Evolutionary conservation across 352 stramenopile species (phyloP), one percentile per base, ranked within the genome.

Genomic region (Saprolegnia diclina): DNA sequence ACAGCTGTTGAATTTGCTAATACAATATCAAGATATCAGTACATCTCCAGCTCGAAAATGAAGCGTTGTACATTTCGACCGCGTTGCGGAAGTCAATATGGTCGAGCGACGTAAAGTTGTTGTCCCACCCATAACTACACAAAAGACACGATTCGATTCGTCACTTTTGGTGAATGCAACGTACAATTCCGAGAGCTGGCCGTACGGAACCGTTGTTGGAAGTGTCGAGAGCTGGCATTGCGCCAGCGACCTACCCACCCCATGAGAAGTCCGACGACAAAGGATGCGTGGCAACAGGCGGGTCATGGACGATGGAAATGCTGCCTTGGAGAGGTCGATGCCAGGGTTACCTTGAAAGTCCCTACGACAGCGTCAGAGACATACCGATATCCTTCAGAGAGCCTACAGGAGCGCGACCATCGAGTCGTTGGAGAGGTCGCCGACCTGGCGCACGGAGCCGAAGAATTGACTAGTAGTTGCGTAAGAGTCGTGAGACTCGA

Each of bases 101-200:
- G 22, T 67, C 46, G 19, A 67, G 14, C 22, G 18, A 29, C 18
- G 62, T 67, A 40, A 67, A 67, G 13, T 67, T 37, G 62, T 67
- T 67, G 22, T 67, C 46, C 62, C 62, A 67, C 10, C 62, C 62
- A 57, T 56, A 67, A 19, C 62, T 67, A 67, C 29, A 57, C 29
- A 26, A 35, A 35, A 13, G n/a, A 66, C 22, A 29, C 11, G 46
- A 54, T 22, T 54, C 29, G 29, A 35, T 35, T 35, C 29, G 29
- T 35, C 29, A 35, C 29, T 35, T 35, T 35, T 35, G 29, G 46
- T 2, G 24, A 54, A 54, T 54, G 24, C 7, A 19, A 55, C 42
- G 14, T 67, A 67, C 62, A 67, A 67, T 57, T 44, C 62, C 16
- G 62, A 24, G 38, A 67, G 40, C 29, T 67, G 62, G 14, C 62